Base-by-base conservation (phyloP, 2,329 filamentous ascomycete species). In the Alternaria sp. region DNA sequence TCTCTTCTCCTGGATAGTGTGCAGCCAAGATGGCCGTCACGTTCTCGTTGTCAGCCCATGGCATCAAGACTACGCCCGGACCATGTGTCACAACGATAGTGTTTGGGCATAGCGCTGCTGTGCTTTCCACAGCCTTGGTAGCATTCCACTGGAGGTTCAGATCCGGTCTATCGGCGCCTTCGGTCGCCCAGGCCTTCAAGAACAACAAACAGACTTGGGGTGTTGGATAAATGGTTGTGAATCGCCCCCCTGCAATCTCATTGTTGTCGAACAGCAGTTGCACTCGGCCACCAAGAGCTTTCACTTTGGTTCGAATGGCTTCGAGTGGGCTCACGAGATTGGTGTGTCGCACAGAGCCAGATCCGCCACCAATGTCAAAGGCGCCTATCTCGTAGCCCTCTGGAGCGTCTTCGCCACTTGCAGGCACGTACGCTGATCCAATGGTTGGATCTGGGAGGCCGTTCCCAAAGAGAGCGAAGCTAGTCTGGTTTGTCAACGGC, bases 141-240 rank as follows among this genome's bases (percentile, higher is more conserved):
- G 54, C 73, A 66, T 84, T 81, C 78, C 82, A 83, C 58, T 84
- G 81, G 13, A 79, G 70, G 12, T 79, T 66, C 11, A 84, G 71
- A 0, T 72, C 73, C 0, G 62, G 58, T 8, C 83, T 77, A 61
- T 85, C 83, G 6, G 69, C 66, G 26, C 82, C 82, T 69, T 85
- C 83, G 2, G 72, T 76, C 0, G 82, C 82, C 72, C 76, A 85
- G 6, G 73, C 85, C 84, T 88, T 89, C 54, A 88, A 76, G 73
- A 89, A 88, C 7, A 89, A 84, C 4, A 89, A 74, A 70, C 67
- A 83, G 4, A 86, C 84, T 11, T 83, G 66, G 1, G 83, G 71
- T n/a, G 67, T 52, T 28, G 82, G 80, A 23, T 74, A 72, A 9
- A 74, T 64, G 19, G 46, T 62, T 9, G 61, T 13, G 8, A 75